phyloP scores from a whole-genome alignment of 306 rosid species.

The Hippophae gyantsensis region DNA sequence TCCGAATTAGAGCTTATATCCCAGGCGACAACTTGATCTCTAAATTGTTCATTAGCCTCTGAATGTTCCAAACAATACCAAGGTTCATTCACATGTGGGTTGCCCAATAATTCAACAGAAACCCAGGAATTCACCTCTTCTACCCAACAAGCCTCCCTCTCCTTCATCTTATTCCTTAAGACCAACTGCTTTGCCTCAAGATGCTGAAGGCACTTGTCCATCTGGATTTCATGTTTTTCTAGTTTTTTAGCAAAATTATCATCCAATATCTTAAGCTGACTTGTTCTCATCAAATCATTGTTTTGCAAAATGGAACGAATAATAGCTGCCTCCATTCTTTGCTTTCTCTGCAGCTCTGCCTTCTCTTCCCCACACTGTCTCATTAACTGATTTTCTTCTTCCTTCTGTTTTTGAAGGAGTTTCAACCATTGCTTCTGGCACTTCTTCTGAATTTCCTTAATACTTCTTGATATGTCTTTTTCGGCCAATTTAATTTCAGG shows the following conservation, averaged over 20 bases:
- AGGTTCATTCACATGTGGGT: conserved; percentile 14
- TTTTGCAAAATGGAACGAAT: conserved; percentile 17
- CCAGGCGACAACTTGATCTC: conserved; percentile 14
- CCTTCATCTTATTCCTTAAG: conserved; percentile 32
- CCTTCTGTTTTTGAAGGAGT: conserved; percentile 30
- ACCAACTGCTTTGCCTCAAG: conserved; percentile 34
- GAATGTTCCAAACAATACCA: conserved; percentile 22
- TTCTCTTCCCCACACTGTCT: conserved; percentile 21
- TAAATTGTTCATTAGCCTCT: conserved; percentile 20
- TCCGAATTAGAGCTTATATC: conserved; percentile 15
- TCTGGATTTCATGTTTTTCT: conserved; percentile 24
- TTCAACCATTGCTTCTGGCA: conserved; percentile 34
- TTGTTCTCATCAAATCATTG: conserved; percentile 25
- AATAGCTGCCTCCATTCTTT: conserved; percentile 25
- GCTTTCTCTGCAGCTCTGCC: conserved; percentile 23
- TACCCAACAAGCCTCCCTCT: conserved; percentile 34
- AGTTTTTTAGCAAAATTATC: conserved; percentile 17
- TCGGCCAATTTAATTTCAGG: conserved; percentile 24
- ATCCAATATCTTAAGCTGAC: conserved; percentile 25
- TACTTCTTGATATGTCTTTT: conserved; percentile 39
- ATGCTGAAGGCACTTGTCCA: conserved; percentile 27
- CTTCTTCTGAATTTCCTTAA: conserved; percentile 47
- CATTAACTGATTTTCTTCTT: conserved; percentile 20
- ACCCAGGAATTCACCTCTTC: conserved; percentile 41
- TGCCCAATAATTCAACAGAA: conserved; percentile 34